Conservation (phyloP, 2,329 filamentous ascomycete species). For the Monilinia aucupariae region DNA sequence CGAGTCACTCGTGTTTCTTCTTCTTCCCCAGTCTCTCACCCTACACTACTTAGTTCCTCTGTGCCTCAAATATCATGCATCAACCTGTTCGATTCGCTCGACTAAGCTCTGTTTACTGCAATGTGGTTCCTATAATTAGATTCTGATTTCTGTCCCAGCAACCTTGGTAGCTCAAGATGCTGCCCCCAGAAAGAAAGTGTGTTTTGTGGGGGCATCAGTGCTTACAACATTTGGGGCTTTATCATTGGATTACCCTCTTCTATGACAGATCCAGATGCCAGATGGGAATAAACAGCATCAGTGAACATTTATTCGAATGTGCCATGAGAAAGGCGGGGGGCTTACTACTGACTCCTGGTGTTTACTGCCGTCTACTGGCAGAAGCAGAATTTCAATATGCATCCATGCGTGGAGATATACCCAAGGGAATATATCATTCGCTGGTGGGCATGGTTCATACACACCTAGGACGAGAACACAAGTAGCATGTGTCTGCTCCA, state of each 20-base stretch:
- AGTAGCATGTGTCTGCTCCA: not conserved
- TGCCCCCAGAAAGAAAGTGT: not conserved
- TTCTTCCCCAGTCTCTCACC: not conserved
- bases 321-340: too few species aligned
- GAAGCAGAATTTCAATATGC: not conserved
- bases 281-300: not conserved
- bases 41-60: not conserved
- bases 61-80: not conserved
- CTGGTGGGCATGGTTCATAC: not conserved
- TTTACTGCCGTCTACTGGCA: not conserved
- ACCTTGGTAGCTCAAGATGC: not conserved
- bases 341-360: too few species aligned
- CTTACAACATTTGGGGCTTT: too few species aligned
- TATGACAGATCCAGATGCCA: not conserved
- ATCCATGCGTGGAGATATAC: not conserved
- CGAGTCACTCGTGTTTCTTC: not conserved
- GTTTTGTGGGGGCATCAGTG: not conserved
- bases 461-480: not conserved
- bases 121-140: not conserved
- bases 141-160: not conserved
- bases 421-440: not conserved
- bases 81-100: not conserved
- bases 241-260: not conserved
- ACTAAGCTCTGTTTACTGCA: not conserved
- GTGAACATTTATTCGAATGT: not conserved